Evolutionary conservation across 139 green algal genomes (phyloP).

Genomic region (Bryopsis sp.): DNA sequence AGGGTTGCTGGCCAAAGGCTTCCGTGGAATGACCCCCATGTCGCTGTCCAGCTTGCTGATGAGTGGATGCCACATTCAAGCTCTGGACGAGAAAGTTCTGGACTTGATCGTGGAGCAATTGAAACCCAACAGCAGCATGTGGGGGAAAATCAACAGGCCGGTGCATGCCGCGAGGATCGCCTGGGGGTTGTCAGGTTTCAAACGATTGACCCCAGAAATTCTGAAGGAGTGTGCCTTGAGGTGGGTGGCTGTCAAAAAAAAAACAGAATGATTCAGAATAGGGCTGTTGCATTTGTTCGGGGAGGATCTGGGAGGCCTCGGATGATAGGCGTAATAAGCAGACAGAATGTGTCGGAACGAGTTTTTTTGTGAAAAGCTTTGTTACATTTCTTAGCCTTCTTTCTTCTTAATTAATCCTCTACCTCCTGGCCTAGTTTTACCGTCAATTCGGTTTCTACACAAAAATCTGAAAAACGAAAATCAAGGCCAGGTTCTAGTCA

Average conservation of each 20-base stretch:
- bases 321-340: no score
- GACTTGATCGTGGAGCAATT: conserved; percentile 3
- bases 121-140: neutral
- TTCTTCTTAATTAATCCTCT: no score
- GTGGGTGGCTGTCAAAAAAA: no score
- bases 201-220: conserved; percentile 15
- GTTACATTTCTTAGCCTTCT: no score
- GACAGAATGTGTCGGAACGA: no score
- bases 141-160: neutral
- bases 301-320: no score
- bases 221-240: neutral
- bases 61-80: neutral
- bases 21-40: neutral
- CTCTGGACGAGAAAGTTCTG: neutral
- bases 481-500: no score
- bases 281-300: no score
- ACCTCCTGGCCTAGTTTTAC: no score
- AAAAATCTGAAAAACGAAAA: no score
- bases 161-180: conserved; percentile 1
- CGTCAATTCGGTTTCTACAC: no score
- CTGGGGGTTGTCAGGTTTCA: neutral
- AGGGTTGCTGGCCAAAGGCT: neutral
- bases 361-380: no score
- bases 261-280: neutral
- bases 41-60: neutral